phyloP scores from a whole-genome alignment of 306 rosid genomes.

The Casuarina cunninghamiana region DNA sequence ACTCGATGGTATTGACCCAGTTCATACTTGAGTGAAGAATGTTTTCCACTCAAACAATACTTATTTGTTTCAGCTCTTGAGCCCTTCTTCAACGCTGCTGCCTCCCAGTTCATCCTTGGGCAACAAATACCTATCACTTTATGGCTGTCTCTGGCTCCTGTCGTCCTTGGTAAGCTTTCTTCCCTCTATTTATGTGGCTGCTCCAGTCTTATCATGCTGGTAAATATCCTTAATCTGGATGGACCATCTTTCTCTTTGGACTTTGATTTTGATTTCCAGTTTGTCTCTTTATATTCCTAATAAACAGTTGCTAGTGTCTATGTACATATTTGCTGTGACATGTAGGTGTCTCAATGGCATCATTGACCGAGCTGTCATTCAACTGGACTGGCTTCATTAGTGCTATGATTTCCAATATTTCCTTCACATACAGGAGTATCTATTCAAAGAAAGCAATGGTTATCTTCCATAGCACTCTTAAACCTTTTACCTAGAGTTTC shows the following conservation, averaged over 20 bases:
- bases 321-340: background rate
- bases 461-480: slow-evolving; percentile 22
- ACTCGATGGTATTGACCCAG: background rate
- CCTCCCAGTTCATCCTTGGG: slow-evolving; percentile 55
- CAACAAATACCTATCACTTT: slow-evolving; percentile 45
- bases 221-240: slow-evolving; percentile 3
- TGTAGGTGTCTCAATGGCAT: slow-evolving; percentile 61
- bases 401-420: slow-evolving; percentile 63
- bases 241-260: background rate
- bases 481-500: slow-evolving; percentile 11
- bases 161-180: slow-evolving; percentile 44
- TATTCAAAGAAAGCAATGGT: slow-evolving; percentile 99
- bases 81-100: slow-evolving; percentile 63
- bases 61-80: slow-evolving; percentile 47
- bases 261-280: background rate
- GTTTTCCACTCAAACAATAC: background rate
- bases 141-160: slow-evolving; percentile 58
- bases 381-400: slow-evolving; percentile 60
- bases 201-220: background rate
- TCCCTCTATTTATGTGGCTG: background rate
- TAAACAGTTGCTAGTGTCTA: background rate
- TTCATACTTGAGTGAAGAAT: background rate
- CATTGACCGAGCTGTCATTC: slow-evolving; percentile 59
- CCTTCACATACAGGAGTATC: slow-evolving; percentile 61
- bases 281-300: background rate